Evolutionary conservation across 2,329 filamentous ascomycete species (phyloP), one percentile per base, ranked within the genome.

Genomic region (Hypoxylon sp.): DNA sequence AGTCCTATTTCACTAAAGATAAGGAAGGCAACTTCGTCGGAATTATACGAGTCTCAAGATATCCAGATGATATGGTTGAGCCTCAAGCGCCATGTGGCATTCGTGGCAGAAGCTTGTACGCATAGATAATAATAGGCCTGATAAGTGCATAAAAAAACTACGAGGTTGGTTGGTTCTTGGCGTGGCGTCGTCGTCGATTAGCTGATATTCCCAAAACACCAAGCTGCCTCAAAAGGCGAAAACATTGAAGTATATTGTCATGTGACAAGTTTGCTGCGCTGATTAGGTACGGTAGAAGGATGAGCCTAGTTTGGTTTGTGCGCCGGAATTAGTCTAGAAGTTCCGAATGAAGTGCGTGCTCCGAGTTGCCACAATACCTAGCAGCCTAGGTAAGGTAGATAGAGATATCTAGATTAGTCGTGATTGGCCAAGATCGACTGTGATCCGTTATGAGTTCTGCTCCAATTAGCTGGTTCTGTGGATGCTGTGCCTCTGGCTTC

Each of bases 1-100:
- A 50, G 57, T 65, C 39, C 42, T 77, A 55, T 78, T 78, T 57
- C 76, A 78, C 61, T 78, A 69, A 68, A 44, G 37, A 54, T 33
- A 57, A 55, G 22, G 29, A 46, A 17, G 29, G 31, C 13, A 42
- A 14, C 31, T 55, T 37, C 26, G 5, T 8, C 14, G 50, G n/a
- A 47, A 31, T 19, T 51, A 29, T 56, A 42, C 19, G 22, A 67
- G 6, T 47, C 22, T 55, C 31, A 31, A 54, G 47, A 51, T 46
- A 59, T 46, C 13, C n/a, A 39, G 51, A 56, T 52, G 19, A 55
- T 56, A 26, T 58, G 52, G 33, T 59, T 31, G 22, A 56, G 48
- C 14, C 39, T 44, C 29, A 54, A 31, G n/a, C 26, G 56, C 19
- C 6, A 11, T 24, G 50, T 56, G 54, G 48, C 14, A 57, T 48